phyloP scores from a whole-genome alignment of 2,329 filamentous ascomycete genomes.

The Cadophora malorum region DNA sequence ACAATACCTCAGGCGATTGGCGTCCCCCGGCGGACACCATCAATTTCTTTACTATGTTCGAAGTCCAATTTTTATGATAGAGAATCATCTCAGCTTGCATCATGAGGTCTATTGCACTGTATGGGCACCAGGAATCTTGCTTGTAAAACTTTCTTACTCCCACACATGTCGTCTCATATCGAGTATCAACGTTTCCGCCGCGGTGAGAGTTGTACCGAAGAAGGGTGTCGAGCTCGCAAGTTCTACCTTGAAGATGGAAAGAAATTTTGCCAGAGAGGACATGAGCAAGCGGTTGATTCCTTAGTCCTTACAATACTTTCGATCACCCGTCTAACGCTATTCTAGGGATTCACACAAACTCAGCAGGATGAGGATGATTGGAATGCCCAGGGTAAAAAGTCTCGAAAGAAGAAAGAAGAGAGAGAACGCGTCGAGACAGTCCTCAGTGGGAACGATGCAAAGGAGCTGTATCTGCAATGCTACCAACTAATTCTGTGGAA shows the following conservation, averaged over 20 bases:
- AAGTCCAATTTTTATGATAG: not conserved
- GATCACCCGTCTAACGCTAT: conserved; percentile 33
- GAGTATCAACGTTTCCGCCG: conserved; percentile 49
- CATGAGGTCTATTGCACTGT: not conserved
- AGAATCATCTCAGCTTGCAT: not conserved
- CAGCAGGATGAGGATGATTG: conserved; percentile 73
- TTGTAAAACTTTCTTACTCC: not conserved
- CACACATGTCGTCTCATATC: conserved; percentile 41
- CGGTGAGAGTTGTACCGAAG: conserved; percentile 58
- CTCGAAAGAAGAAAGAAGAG: conserved; percentile 64
- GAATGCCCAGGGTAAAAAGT: conserved; percentile 61
- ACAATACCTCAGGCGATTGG: no score
- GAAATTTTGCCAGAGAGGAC: conserved; percentile 69
- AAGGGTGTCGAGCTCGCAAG: conserved; percentile 65
- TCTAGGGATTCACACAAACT: conserved; percentile 48
- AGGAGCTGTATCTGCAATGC: conserved; percentile 81
- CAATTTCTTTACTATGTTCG: not conserved
- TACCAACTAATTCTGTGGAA: conserved; percentile 85
- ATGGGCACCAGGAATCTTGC: not conserved
- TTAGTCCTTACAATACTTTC: not conserved
- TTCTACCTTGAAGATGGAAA: conserved; percentile 68
- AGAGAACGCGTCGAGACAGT: conserved; percentile 63
- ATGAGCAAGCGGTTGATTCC: conserved; percentile 63
- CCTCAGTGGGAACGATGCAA: conserved; percentile 70
- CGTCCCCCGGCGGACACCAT: no score